Conservation (phyloP, 176 grass and related monocot genomes). For the Bromus sterilis region DNA sequence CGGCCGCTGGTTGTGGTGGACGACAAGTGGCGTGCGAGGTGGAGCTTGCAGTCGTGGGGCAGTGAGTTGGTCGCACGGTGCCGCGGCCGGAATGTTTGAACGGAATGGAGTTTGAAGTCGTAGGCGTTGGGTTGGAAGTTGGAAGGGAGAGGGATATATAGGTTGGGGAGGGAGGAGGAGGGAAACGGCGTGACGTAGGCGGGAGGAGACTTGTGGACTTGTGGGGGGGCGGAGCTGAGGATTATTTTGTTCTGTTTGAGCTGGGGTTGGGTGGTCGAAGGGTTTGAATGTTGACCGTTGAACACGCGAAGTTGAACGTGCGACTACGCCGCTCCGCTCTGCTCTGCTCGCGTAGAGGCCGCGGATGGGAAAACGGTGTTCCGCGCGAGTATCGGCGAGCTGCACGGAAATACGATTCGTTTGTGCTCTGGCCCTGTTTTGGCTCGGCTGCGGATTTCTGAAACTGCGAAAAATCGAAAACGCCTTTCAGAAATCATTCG, state of each 20-base stretch:
- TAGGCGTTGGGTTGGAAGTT: neutral
- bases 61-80: neutral
- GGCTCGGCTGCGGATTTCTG: too few species aligned
- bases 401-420: too few species aligned
- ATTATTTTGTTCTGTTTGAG: neutral
- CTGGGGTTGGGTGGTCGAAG: constrained; percentile 1
- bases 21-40: neutral
- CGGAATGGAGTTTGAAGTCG: neutral
- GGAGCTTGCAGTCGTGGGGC: neutral
- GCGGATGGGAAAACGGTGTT: neutral
- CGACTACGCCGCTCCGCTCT: neutral
- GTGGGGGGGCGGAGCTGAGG: neutral
- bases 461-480: too few species aligned
- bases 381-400: too few species aligned
- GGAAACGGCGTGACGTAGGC: neutral
- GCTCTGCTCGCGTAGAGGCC: constrained; percentile 3
- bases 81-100: neutral
- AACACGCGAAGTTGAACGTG: constrained; percentile 23
- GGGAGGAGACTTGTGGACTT: neutral
- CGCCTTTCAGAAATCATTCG: too few species aligned
- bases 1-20: neutral
- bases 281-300: constrained; percentile 77
- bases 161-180: constrained; percentile 15
- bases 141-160: constrained; percentile 17
- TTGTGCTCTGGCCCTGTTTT: too few species aligned